Conservation (phyloP, 768 basidiomycete genomes). For the Tulasnella sp. region DNA sequence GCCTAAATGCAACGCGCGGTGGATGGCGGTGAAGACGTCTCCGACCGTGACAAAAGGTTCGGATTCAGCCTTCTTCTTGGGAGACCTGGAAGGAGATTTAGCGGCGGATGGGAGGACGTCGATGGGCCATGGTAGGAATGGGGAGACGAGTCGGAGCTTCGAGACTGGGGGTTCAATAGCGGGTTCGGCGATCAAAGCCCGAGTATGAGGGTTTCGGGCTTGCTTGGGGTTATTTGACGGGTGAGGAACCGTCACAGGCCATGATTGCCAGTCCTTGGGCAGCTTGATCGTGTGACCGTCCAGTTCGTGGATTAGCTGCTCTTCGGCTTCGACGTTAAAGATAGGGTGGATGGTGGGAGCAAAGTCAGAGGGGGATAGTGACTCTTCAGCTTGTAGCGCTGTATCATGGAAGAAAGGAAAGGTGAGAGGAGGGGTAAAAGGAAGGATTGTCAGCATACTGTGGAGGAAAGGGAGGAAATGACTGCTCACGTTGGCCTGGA, state of each 20-base stretch:
- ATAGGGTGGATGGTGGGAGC: not conserved
- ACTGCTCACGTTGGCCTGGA: not conserved
- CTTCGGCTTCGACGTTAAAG: not conserved
- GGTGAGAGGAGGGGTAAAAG: too few species aligned
- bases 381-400: not conserved
- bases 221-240: not conserved
- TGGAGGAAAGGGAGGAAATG: not conserved
- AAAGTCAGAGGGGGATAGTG: not conserved
- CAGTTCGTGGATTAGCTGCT: not conserved
- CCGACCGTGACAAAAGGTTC: not conserved
- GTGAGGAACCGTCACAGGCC: not conserved
- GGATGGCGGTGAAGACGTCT: not conserved
- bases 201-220: not conserved
- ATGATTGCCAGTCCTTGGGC: not conserved
- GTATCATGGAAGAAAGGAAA: not conserved
- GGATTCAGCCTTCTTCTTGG: not conserved
- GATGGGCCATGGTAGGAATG: not conserved
- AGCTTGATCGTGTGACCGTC: not conserved
- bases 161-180: not conserved
- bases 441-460: too few species aligned
- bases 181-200: not conserved
- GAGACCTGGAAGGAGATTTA: not conserved
- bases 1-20: not conserved
- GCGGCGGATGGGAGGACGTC: not conserved
- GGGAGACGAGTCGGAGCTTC: slow-evolving; percentile 2